Evolutionary conservation across 768 basidiomycete species (phyloP), one percentile per base, ranked within the genome.

Genomic region (Leucosporidium yakuticum): DNA sequence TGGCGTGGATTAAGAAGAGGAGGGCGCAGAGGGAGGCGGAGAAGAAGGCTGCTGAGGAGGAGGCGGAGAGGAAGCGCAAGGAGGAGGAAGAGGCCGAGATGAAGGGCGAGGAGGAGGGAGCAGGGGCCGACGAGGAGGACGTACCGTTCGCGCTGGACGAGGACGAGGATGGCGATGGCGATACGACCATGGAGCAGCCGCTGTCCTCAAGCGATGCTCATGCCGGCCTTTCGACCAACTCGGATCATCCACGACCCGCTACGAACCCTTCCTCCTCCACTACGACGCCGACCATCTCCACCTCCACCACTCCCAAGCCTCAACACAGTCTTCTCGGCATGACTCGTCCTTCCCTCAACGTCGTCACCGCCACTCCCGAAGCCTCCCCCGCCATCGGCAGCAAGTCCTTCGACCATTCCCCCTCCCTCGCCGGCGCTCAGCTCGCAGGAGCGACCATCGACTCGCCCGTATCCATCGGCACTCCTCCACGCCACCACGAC

Each of bases 1-100:
- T 72, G 71, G 71, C 70, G 15, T 72, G 66, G 71, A 27, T 68
- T 4, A 47, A n/a, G 65, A 62, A 31, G 36, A 36, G 68, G n/a
- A 23, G 60, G 49, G 17, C 34, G 29, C 47, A 65, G 54, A 12
- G 60, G 32, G 59, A 57, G 55, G 55, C 55, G 55, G 67, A 63
- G 47, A 23, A 44, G 57, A 44, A 54, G 32, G 51, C 49, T 60
- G 23, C 51, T 31, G 55, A 31, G 31, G 39, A 39, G 61, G 62
- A 62, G 39, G 39, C 39, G 39, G 8, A 44, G 39, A 7, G 32
- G 65, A 59, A 25, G 50, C 44, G 21, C 49, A 31, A n/a, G 53
- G n/a, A 25, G 54, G 17, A 25, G 54, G n/a, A 19, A 4, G 57
- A 21, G 8, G 57, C 57, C 23, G 57, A 31, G 31, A 58, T 23